phyloP scores from a whole-genome alignment of 305 asterid species.

The Rubia peregrina region DNA sequence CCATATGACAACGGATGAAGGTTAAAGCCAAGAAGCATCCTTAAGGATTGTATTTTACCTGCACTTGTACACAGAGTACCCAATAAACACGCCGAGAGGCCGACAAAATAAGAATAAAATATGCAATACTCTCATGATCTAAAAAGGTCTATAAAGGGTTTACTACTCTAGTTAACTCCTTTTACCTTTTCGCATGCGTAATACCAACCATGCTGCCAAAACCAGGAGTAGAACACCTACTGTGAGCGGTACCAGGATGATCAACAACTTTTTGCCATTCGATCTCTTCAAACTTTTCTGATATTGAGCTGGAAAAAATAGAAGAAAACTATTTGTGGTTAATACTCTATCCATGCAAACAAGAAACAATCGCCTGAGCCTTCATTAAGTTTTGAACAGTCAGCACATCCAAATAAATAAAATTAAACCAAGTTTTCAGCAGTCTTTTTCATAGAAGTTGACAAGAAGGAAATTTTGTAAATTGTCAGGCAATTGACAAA shows the following conservation, averaged over 20 bases:
- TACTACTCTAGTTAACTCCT: neutral
- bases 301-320: slow-evolving; percentile 25
- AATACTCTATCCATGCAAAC: neutral
- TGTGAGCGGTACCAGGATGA: slow-evolving; percentile 14
- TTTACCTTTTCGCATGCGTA: slow-evolving; percentile 23
- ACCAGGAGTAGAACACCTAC: slow-evolving; percentile 22
- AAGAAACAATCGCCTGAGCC: neutral
- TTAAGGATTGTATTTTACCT: slow-evolving; percentile 4
- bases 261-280: slow-evolving; percentile 13
- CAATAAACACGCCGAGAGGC: neutral
- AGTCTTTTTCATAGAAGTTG: neutral
- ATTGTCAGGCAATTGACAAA: neutral
- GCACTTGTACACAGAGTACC: neutral
- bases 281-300: slow-evolving; percentile 14
- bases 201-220: slow-evolving; percentile 15
- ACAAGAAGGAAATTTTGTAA: neutral
- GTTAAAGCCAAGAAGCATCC: neutral
- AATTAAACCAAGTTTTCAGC: neutral
- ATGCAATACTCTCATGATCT: neutral
- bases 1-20: slow-evolving; percentile 11
- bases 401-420: neutral
- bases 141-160: neutral
- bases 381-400: neutral
- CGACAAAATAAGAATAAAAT: neutral
- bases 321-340: too few relatives aligned